These are phyloP conservation scores for Dactylellina drechsleri DNA, from an alignment of 2,329 filamentous ascomycete species.

Conservation along the genomic window DNA sequence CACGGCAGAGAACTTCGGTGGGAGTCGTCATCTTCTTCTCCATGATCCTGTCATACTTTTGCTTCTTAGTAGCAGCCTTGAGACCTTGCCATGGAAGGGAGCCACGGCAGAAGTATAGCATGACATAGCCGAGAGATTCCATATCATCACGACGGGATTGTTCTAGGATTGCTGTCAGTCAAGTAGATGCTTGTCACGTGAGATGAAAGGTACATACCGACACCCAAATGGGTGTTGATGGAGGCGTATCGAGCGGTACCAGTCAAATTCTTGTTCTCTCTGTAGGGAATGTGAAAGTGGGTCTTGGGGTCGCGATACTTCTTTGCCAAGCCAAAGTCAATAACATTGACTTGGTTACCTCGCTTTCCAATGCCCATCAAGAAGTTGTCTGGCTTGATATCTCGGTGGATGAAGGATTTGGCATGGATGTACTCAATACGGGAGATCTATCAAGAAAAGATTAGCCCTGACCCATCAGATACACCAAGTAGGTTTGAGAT, in stretches of 20 bases:
- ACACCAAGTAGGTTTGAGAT: neutral
- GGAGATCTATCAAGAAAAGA: slow-evolving; percentile 71
- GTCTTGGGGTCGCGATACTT: slow-evolving; percentile 99
- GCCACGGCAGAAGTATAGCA: slow-evolving; percentile 99
- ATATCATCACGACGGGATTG: slow-evolving; percentile 99
- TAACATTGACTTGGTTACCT: slow-evolving; percentile 99
- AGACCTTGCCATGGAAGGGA: slow-evolving; percentile 98
- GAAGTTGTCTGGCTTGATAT: slow-evolving; percentile 99
- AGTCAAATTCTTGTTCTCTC: slow-evolving; percentile 99
- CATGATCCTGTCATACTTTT: slow-evolving; percentile 99
- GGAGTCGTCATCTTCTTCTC: slow-evolving; percentile 99
- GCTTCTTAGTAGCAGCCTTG: slow-evolving; percentile 99
- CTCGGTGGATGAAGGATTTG: slow-evolving; percentile 99
- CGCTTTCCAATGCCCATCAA: slow-evolving; percentile 83
- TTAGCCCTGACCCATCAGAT: slow-evolving; percentile 12
- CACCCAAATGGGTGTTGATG: slow-evolving; percentile 98
- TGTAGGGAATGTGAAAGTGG: slow-evolving; percentile 99
- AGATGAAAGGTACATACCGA: slow-evolving; percentile 70
- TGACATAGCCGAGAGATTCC: slow-evolving; percentile 98
- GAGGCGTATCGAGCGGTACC: slow-evolving; percentile 98
- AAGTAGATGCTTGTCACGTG: slow-evolving; percentile 49
- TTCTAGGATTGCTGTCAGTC: slow-evolving; percentile 67
- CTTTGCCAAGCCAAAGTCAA: slow-evolving; percentile 98
- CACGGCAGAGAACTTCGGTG: slow-evolving; percentile 97
- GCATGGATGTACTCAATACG: slow-evolving; percentile 98